These are phyloP conservation scores for Leccinum barrowsii DNA, from an alignment of 768 basidiomycete species.

Conservation along the genomic window DNA sequence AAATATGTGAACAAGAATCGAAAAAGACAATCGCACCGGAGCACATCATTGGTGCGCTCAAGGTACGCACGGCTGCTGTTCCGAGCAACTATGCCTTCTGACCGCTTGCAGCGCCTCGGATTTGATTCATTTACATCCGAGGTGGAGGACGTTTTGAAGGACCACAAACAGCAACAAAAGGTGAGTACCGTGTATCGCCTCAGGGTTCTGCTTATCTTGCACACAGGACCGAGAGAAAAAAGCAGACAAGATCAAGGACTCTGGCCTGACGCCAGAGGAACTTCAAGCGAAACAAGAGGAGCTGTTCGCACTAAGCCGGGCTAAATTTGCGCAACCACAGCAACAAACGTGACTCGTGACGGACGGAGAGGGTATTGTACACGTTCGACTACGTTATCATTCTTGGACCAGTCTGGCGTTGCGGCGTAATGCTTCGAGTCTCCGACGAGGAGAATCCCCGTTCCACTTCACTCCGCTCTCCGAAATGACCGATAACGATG, in stretches of 20 bases:
- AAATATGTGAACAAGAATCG: slow-evolving; percentile 95
- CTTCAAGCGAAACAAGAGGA: slow-evolving; percentile 83
- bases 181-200: slow-evolving; percentile 38
- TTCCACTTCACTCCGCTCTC: slow-evolving; percentile 55
- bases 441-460: slow-evolving; percentile 54
- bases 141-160: slow-evolving; percentile 89
- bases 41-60: slow-evolving; percentile 89
- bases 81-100: neutral
- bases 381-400: slow-evolving; percentile 31
- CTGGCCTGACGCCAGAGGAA: slow-evolving; percentile 89
- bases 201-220: slow-evolving; percentile 4
- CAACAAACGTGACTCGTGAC: slow-evolving; percentile 31
- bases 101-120: slow-evolving; percentile 67
- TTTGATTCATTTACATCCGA: slow-evolving; percentile 90
- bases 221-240: slow-evolving; percentile 86
- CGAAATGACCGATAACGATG: slow-evolving; percentile 38
- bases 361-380: slow-evolving; percentile 18
- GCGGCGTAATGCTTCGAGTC: slow-evolving; percentile 50
- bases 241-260: slow-evolving; percentile 82
- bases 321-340: slow-evolving; percentile 66
- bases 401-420: slow-evolving; percentile 34
- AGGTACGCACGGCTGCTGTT: slow-evolving; percentile 45
- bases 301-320: slow-evolving; percentile 89
- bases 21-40: slow-evolving; percentile 99
- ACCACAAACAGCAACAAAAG: slow-evolving; percentile 95